Evolutionary conservation across 768 basidiomycete genomes (phyloP), one percentile per base, ranked within the genome.

Genomic region (Macrocybe gigantea): DNA sequence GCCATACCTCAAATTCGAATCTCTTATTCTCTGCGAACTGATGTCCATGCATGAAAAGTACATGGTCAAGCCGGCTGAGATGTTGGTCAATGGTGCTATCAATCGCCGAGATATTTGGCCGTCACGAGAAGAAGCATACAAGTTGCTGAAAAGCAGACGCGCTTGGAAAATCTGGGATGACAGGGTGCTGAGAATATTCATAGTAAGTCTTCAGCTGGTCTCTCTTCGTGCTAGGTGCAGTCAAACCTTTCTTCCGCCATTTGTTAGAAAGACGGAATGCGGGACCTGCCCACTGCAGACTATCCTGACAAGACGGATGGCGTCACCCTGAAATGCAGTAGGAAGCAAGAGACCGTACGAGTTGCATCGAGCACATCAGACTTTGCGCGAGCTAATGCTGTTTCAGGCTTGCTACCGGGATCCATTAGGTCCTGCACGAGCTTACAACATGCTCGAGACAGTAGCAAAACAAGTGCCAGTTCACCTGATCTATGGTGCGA

Each of bases 31-130:
- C 5, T 66, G 73, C 45, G 78, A 80, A 36, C 63, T 71, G 2
- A 76, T 78, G 74, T 59, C 69, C 2, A 59, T 68, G 60, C 42
- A 39, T 11, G 41, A 33, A 13, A 44, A 51, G 7, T 60, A 55
- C 41, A 47, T 34, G 0, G 43, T 11, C 5, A 45, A 31, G n/a
- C 45, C 60, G 1, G 41, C 47, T 10, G 22, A 56, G 11, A 57
- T 62, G 49, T 63, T 73, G 6, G 52, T 48, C 3, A 48, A 40
- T 5, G 71, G 67, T 5, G 65, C 73, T 1, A 45, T 50, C 33
- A 69, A 63, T 34, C 67, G 78, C 10, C 62, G 75, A 3, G 78
- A 80, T 55, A 65, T 70, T 7, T 82, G 79, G 80, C 57, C 73
- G 0, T 74, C 70, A n/a, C 64, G 55, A 9, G 73, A 73, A 49